These are phyloP conservation scores for Helianthus annuus DNA, from an alignment of 129 eudicot genomes.

Conservation along the genomic window HanXRQr2.0-SUNRISE NC_035438.2:85093529-85094028, in stretches of 20 bases:
- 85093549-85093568: constrained; percentile 17
- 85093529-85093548: too few species aligned
- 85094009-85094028: too few species aligned
- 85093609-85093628: constrained; percentile 87
- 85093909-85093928: constrained; percentile 98
- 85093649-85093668: constrained; percentile 93
- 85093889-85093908: constrained; percentile 79
- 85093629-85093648: constrained; percentile 91
- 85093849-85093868: constrained; percentile 61
- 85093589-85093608: constrained; percentile 92
- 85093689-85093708: constrained; percentile 88
- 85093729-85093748: too few species aligned
- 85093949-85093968: too few species aligned
- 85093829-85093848: constrained; percentile 88
- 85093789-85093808: constrained; percentile 98
- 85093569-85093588: constrained; percentile 76
- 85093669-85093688: constrained; percentile 89
- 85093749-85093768: neutral
- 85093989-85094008: too few species aligned
- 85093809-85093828: constrained; percentile 91
- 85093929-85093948: constrained; percentile 59
- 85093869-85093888: constrained; percentile 93
- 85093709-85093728: too few species aligned
- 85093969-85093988: too few species aligned
- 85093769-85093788: constrained; percentile 85